phyloP scores from a whole-genome alignment of 2,329 filamentous ascomycete species.

The Pseudogymnoascus sp. region DNA sequence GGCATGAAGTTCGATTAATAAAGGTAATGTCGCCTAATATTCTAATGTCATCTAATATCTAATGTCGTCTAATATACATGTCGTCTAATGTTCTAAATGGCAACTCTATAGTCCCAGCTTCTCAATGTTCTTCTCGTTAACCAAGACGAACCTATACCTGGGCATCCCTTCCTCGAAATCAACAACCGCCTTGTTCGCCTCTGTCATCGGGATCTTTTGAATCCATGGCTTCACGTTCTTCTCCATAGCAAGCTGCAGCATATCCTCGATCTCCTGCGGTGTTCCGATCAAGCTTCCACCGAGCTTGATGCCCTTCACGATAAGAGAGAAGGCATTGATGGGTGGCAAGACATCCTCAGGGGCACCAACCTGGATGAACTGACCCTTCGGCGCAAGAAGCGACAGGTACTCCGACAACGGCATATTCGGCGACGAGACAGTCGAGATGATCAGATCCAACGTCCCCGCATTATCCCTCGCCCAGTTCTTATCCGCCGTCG shows the following conservation, averaged over 20 bases:
- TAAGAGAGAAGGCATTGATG: neutral
- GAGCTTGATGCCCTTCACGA: neutral
- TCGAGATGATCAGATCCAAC: constrained; percentile 50
- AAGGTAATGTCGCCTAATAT: neutral
- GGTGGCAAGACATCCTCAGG: constrained; percentile 8
- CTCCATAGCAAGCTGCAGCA: constrained; percentile 47
- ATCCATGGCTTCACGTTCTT: constrained; percentile 50
- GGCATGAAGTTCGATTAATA: neutral
- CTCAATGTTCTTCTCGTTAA: constrained; percentile 26
- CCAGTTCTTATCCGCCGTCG: constrained; percentile 48
- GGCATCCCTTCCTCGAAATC: constrained; percentile 48
- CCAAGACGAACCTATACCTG: constrained; percentile 36
- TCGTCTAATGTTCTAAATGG: neutral
- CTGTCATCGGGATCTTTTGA: constrained; percentile 42
- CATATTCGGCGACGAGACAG: constrained; percentile 47
- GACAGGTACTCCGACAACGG: constrained; percentile 50
- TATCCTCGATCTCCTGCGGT: constrained; percentile 47
- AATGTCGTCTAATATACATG: too few species aligned
- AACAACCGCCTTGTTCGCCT: constrained; percentile 44
- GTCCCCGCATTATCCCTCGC: constrained; percentile 38
- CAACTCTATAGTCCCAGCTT: constrained; percentile 11
- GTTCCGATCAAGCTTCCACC: constrained; percentile 6
- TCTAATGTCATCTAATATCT: too few species aligned
- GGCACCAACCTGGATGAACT: constrained; percentile 51
- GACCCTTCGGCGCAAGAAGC: constrained; percentile 48